Evolutionary conservation across 805 yeast genomes (phyloP).

Genomic region (Starmerella stigmatis): DNA sequence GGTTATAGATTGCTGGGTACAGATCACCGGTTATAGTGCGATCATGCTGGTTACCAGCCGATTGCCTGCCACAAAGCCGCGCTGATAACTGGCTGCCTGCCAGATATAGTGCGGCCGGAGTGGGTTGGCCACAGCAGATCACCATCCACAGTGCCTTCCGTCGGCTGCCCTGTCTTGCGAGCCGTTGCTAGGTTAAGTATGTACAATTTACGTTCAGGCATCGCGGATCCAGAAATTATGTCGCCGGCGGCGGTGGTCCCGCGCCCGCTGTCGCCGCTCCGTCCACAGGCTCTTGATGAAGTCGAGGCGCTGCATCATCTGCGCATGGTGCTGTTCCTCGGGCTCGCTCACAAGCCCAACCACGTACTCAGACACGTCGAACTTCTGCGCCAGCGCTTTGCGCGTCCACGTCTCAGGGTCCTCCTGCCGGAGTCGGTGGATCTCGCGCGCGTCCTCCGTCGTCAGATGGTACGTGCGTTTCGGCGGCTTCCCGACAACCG

Average conservation of each 20-base stretch:
- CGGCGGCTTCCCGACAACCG: constrained; percentile 31
- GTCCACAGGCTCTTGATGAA: constrained; percentile 43
- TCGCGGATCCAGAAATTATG: constrained; percentile 54
- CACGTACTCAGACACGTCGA: constrained; percentile 41
- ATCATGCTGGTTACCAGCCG: too few species aligned
- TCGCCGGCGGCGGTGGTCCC: constrained; percentile 50
- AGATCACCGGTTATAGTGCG: too few species aligned
- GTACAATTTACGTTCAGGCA: constrained; percentile 29
- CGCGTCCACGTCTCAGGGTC: constrained; percentile 60
- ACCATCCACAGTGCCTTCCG: too few species aligned
- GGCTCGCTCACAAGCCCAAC: constrained; percentile 44
- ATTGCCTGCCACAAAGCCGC: too few species aligned
- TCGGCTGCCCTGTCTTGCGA: too few species aligned
- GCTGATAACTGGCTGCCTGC: too few species aligned
- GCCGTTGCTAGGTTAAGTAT: too few species aligned
- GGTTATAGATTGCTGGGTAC: too few species aligned
- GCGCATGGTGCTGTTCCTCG: constrained; percentile 32
- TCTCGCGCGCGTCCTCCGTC: constrained; percentile 48
- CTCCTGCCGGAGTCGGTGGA: constrained; percentile 42
- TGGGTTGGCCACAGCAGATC: too few species aligned
- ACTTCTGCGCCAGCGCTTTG: constrained; percentile 50
- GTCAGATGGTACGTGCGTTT: constrained; percentile 46
- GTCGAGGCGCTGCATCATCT: constrained; percentile 40
- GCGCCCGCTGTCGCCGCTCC: constrained; percentile 38
- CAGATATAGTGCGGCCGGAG: too few species aligned